Evolutionary conservation across 192 early-diverging fungal genomes (phyloP).

Genomic region (Piromyces finnis): DNA sequence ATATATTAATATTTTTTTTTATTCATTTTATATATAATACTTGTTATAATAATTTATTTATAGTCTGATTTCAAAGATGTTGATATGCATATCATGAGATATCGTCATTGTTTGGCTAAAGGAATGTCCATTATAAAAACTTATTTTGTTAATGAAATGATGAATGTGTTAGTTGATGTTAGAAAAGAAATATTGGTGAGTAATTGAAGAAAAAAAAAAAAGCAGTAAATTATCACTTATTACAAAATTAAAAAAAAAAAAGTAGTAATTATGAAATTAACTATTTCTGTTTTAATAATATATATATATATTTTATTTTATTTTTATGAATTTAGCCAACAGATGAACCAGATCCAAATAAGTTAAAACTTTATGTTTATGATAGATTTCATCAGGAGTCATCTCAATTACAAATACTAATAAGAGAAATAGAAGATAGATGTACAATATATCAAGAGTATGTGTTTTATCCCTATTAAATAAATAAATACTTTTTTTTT

Average conservation of each 20-base stretch:
- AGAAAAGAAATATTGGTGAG: slow-evolving; percentile 26
- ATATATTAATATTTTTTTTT: not conserved
- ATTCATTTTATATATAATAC: not conserved
- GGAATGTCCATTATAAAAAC: slow-evolving; percentile 87
- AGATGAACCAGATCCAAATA: slow-evolving; percentile 2
- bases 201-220: too few relatives aligned
- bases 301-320: too few relatives aligned
- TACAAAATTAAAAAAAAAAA: too few relatives aligned
- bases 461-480: too few relatives aligned
- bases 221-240: too few relatives aligned
- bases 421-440: slow-evolving; percentile 60
- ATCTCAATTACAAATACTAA: slow-evolving; percentile 32
- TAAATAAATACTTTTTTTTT: too few relatives aligned
- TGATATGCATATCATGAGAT: slow-evolving; percentile 83
- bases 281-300: too few relatives aligned
- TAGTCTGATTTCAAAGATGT: slow-evolving; percentile 59
- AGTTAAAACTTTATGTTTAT: not conserved
- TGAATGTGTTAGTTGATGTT: slow-evolving; percentile 39
- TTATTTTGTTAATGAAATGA: slow-evolving; percentile 54
- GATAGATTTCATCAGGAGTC: slow-evolving; percentile 64
- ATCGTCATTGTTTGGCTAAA: slow-evolving; percentile 85
- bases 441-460: slow-evolving; percentile 50
- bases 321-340: not conserved
- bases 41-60: not conserved
- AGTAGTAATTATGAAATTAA: too few relatives aligned